Conservation (phyloP, 2,329 filamentous ascomycete species). For the Neofusicoccum ribis region DNA sequence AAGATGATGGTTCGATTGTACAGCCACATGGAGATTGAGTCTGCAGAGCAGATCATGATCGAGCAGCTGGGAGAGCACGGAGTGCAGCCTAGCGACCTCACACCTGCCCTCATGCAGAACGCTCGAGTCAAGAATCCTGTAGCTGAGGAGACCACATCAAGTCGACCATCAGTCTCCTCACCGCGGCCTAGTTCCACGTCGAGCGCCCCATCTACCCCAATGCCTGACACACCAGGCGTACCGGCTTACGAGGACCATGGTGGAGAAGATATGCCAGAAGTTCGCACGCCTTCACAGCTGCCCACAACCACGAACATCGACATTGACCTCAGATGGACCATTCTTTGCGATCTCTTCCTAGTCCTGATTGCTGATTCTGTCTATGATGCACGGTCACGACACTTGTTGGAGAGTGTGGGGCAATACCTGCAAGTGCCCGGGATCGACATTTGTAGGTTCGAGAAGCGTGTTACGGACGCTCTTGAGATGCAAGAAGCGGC, state of each 20-base stretch:
- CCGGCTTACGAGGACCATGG: conserved; percentile 62
- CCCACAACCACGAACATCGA: conserved; percentile 82
- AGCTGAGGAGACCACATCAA: conserved; percentile 53
- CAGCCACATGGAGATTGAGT: conserved; percentile 92
- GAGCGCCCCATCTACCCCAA: conserved; percentile 2
- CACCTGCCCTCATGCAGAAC: conserved; percentile 85
- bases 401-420: conserved; percentile 80
- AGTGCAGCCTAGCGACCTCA: conserved; percentile 79
- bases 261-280: conserved; percentile 72
- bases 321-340: conserved; percentile 95
- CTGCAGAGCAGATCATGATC: conserved; percentile 94
- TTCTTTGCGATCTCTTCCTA: conserved; percentile 92
- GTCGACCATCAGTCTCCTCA: conserved; percentile 36
- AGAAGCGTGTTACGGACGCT: conserved; percentile 94
- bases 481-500: conserved; percentile 96
- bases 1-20: conserved; percentile 98
- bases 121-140: conserved; percentile 90
- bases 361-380: conserved; percentile 93
- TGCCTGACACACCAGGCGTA: conserved; percentile 22
- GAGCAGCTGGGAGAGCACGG: conserved; percentile 94
- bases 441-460: conserved; percentile 94
- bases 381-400: conserved; percentile 86
- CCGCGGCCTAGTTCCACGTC: conserved; percentile 28
- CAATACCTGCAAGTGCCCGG: conserved; percentile 77
- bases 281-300: conserved; percentile 80